Evolutionary conservation across 148 eudicot genomes (phyloP).

Genomic region (Chenopodium formosanum): DNA sequence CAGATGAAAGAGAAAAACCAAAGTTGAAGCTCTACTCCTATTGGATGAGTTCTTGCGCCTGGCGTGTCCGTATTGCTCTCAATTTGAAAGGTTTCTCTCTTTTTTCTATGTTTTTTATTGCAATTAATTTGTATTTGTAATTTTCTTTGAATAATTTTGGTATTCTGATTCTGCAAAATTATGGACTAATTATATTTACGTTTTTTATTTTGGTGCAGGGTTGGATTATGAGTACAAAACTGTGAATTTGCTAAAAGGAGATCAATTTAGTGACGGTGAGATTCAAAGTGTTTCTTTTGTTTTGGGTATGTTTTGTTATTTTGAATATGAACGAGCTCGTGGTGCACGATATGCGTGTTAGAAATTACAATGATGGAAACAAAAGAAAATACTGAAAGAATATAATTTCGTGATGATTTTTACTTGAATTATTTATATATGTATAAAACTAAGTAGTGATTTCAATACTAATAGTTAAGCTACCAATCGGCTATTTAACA

Average conservation of each 20-base stretch:
- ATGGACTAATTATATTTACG: not conserved
- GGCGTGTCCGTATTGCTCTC: conserved; percentile 92
- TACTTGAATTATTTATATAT: too few species aligned
- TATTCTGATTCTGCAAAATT: not conserved
- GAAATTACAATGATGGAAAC: too few species aligned
- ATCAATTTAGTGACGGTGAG: conserved; percentile 66
- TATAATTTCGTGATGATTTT: too few species aligned
- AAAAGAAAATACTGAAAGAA: too few species aligned
- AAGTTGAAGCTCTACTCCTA: conserved; percentile 78
- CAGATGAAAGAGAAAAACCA: conserved; percentile 17
- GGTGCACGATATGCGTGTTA: too few species aligned
- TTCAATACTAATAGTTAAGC: too few species aligned
- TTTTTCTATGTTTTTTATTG: not conserved
- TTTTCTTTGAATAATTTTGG: not conserved
- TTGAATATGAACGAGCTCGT: not conserved
- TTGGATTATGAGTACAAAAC: conserved; percentile 75
- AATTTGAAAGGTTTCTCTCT: conserved; percentile 66
- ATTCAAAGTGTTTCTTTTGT: not conserved
- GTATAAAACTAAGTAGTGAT: too few species aligned
- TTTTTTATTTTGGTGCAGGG: conserved; percentile 36
- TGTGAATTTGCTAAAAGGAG: conserved; percentile 73
- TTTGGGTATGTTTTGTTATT: not conserved
- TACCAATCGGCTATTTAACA: too few species aligned
- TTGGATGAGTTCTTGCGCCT: conserved; percentile 71
- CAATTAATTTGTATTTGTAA: not conserved